Evolutionary conservation across 371 early-diverging fungal genomes (phyloP).

Genomic region (Actinomucor elegans): DNA sequence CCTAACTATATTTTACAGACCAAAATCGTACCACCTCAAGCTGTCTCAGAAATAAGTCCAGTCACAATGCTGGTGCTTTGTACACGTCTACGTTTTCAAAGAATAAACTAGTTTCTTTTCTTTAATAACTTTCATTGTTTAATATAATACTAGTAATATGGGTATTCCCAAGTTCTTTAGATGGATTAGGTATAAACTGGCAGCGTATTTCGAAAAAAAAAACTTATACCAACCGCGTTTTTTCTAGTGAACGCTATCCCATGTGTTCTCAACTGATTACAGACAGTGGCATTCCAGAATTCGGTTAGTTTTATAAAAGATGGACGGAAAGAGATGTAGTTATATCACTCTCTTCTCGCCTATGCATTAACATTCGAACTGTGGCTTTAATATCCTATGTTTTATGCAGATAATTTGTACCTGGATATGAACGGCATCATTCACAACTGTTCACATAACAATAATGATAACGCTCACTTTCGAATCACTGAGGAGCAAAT

Average conservation of each 20-base stretch:
- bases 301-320: conserved; percentile 61
- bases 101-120: neutral
- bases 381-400: neutral
- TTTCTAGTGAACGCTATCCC: conserved; percentile 91
- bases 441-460: conserved; percentile 98
- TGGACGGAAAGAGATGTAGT: no score
- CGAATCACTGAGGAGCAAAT: conserved; percentile 90
- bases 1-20: conserved; percentile 23
- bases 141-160: conserved; percentile 39
- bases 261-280: conserved; percentile 86
- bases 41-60: conserved; percentile 30
- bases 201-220: neutral
- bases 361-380: no score
- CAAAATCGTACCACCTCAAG: conserved; percentile 53
- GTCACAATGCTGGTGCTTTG: no score
- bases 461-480: conserved; percentile 76
- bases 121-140: neutral
- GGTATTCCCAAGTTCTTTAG: conserved; percentile 91
- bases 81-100: neutral
- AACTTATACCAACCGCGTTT: neutral
- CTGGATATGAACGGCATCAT: conserved; percentile 99
- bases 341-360: no score
- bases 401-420: conserved; percentile 83
- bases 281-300: conserved; percentile 91
- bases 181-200: conserved; percentile 70